Base-by-base conservation (phyloP, 164 flowering plant species). In the Platanus orientalis region DNA sequence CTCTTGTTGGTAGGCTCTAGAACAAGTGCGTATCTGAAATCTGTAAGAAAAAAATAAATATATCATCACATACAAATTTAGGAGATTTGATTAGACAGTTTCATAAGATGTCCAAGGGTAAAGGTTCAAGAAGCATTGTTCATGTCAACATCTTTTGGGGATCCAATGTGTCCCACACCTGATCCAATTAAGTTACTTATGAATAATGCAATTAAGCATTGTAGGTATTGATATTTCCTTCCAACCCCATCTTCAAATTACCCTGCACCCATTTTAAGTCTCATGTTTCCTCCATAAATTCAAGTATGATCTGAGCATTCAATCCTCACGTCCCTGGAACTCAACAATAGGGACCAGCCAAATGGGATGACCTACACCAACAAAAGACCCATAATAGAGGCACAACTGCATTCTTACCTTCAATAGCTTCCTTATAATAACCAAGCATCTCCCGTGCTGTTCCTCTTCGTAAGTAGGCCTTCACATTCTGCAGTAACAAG, bases 401-500 rank as follows among this genome's bases (percentile, higher is more conserved):
- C 55, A 16, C 29, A 54, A 16, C 2, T 42, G 54, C 26, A 3
- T 16, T 69, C 65, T 72, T 42, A 89, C 98, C 99, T 73, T 91
- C 96, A 69, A 84, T 75, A 65, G 99, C 97, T 60, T 89, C 96
- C 70, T 91, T 89, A 61, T 83, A 86, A 72, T 80, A 87, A 36
- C 97, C 97, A 68, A 91, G 92, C 96, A 91, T 85, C 76, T 94
- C 97, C 57, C 96, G 71, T 34, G 99, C 93, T 52, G 99, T 94
- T 54, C 96, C 99, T 78, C 99, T 84, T 54, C 99, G 76, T 48
- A 94, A 71, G 73, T 88, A 89, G 25, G 99, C 87, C 83, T 94
- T 94, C 21, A 94, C 88, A 78, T 85, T 91, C 99, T 94, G 64
- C n/a, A n/a, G n/a, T n/a, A 19, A 73, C 9, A 29, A 7, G 19